Base-by-base conservation (phyloP, 2,329 filamentous ascomycete genomes). In the Coleophoma crateriformis region DNA sequence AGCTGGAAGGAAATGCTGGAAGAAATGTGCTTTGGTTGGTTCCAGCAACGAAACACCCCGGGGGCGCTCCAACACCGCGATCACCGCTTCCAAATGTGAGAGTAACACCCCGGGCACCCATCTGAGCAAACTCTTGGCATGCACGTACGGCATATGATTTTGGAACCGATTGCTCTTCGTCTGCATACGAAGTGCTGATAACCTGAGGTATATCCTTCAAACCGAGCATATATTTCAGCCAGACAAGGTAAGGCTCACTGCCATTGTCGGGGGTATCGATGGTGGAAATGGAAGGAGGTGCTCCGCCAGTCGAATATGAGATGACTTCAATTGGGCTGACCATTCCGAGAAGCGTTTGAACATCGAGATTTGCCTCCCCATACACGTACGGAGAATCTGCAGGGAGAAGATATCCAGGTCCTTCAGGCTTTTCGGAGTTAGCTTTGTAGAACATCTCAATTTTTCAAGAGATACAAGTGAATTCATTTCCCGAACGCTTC, bases 181-280 rank as follows among this genome's bases (percentile, higher is more conserved):
- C 79, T 17, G 73, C 76, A 58, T 83, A 84, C 12, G 76, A 80
- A 19, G 80, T 73, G 39, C 75, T 76, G 17, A 84, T 70, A 2
- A 82, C 74, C 48, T 80, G 77, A 1, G 81, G 80, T 10, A 82
- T 57, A 19, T 39, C 54, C 14, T 38, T 58, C 53, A 77, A 75
- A 2, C 67, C 63, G 1, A 82, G 71, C 2, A 84, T 62, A 63
- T 78, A 77, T 45, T 77, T 71, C 8, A 85, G 68, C 70, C 77
- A 85, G 11, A 71, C 71, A 2, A 85, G 68, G 64, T 85, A 86
- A 0, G 82, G 82, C 67, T 88, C 84, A 63, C 86, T 87, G 54
- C 71, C 73, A 62, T 81, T 74, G 66, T 70, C 43, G 54, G 61
- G 19, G 13, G 37, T 50, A 11, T 67, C 50, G 45, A 78, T 72